A percentile compares a stretch with the other conserved stretches of the same genome.
Conservation (phyloP, 2,329 filamentous ascomycete genomes). For the Myotisia sp. region DNA sequence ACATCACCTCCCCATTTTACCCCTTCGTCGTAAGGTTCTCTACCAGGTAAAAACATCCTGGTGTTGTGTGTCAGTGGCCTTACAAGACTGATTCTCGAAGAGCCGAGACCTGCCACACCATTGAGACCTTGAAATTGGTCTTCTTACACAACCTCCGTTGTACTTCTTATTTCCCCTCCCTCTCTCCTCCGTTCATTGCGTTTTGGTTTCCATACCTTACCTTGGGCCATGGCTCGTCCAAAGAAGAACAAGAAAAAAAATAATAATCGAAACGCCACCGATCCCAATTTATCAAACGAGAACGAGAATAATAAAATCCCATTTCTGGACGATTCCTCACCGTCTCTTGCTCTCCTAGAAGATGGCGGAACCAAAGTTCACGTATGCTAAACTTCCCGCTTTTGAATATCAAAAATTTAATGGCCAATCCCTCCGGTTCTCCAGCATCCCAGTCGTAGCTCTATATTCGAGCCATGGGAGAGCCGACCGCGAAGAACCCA, state of each 20-base stretch:
- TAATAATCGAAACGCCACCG: constrained; percentile 22
- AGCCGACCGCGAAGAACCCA: constrained; percentile 25
- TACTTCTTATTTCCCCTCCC: constrained; percentile 6
- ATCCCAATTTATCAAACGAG: constrained; percentile 11
- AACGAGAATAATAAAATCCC: constrained; percentile 17
- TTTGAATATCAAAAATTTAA: constrained; percentile 33
- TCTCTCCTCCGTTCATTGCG: constrained; percentile 4
- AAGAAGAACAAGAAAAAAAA: constrained; percentile 24
- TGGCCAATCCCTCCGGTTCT: constrained; percentile 24
- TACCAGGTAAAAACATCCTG: too few species aligned
- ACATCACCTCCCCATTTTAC: constrained; percentile 1
- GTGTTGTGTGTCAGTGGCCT: too few species aligned
- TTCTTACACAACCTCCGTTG: constrained; percentile 7
- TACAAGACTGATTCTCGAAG: constrained; percentile 4
- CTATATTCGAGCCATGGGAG: constrained; percentile 21
- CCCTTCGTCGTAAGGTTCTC: too few species aligned
- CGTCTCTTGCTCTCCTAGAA: constrained; percentile 20
- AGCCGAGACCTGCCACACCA: constrained; percentile 10
- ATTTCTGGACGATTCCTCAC: constrained; percentile 18
- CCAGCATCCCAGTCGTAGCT: constrained; percentile 24
- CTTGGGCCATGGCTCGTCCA: constrained; percentile 21
- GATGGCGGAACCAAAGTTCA: constrained; percentile 22
- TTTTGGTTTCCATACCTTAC: neutral
- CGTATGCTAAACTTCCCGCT: constrained; percentile 32
- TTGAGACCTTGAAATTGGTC: constrained; percentile 10